Evolutionary conservation across 305 asterid genomes (phyloP).

Genomic region (Plantago rigida): DNA sequence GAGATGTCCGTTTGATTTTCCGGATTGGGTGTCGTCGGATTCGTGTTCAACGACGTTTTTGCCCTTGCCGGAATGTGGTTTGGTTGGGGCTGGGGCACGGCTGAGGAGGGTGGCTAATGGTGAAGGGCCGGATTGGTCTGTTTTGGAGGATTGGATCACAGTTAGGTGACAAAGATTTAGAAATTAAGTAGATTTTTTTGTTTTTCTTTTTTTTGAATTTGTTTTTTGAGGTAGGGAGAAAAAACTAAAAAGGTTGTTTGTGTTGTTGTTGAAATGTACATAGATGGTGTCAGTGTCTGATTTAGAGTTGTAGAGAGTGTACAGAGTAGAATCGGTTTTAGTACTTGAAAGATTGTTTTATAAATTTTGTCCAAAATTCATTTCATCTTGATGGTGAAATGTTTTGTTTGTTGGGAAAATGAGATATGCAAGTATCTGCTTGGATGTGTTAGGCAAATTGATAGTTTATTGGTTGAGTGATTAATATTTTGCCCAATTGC

Average conservation of each 20-base stretch:
- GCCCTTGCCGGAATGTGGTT: conserved; percentile 31
- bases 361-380: conserved; percentile 2
- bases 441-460: conserved; percentile 31
- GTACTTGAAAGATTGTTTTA: neutral
- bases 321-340: conserved; percentile 24
- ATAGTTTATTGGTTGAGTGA: neutral
- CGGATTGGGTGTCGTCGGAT: conserved; percentile 39
- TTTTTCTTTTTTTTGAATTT: neutral
- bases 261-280: neutral
- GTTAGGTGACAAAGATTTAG: conserved; percentile 38
- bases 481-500: conserved; percentile 30
- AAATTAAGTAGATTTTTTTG: neutral
- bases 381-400: neutral
- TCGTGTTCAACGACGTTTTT: conserved; percentile 32
- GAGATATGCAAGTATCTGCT: conserved; percentile 20
- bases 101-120: conserved; percentile 28
- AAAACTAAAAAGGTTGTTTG: neutral
- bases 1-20: conserved; percentile 55
- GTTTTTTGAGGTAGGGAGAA: neutral
- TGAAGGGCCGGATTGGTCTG: conserved; percentile 39
- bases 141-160: conserved; percentile 53
- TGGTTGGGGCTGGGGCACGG: conserved; percentile 29
- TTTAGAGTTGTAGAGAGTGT: conserved; percentile 11
- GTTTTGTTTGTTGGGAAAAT: conserved; percentile 23
- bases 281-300: conserved; percentile 20